These are phyloP conservation scores for Arctium minus DNA, from an alignment of 129 eudicot species.

Conservation along the genomic window DNA sequence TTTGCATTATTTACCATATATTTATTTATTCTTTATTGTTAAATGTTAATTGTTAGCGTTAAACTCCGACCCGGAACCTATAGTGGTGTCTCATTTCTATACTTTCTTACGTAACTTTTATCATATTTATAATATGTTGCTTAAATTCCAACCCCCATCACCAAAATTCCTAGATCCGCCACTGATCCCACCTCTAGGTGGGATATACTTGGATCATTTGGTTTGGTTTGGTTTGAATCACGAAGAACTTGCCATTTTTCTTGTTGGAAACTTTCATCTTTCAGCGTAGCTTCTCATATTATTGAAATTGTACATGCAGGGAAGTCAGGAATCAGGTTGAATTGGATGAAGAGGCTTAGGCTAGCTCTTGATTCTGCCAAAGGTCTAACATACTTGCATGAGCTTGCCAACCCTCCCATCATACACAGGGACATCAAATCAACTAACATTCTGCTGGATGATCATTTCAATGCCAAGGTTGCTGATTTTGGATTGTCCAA, in stretches of 20 bases:
- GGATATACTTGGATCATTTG: too few species aligned
- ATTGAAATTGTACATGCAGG: conserved; percentile 37
- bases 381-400: conserved; percentile 76
- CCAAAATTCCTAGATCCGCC: too few species aligned
- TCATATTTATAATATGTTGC: too few species aligned
- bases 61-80: too few species aligned
- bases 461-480: conserved; percentile 65
- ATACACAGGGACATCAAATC: conserved; percentile 90
- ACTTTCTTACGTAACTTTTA: too few species aligned
- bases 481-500: conserved; percentile 92
- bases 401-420: conserved; percentile 87
- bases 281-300: neutral
- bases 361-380: conserved; percentile 76
- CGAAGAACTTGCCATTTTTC: neutral
- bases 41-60: too few species aligned
- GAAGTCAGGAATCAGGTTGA: conserved; percentile 43
- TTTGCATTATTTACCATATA: too few species aligned
- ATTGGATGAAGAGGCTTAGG: conserved; percentile 61
- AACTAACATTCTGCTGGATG: conserved; percentile 66
- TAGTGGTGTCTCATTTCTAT: too few species aligned
- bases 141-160: too few species aligned
- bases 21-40: too few species aligned
- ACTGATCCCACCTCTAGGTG: too few species aligned
- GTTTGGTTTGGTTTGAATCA: neutral
- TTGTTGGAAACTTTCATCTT: neutral